Evolutionary conservation across 495 filamentous ascomycete genomes (phyloP), one percentile per base, ranked within the genome.

Genomic region (Talaromyces proteolyticus): DNA sequence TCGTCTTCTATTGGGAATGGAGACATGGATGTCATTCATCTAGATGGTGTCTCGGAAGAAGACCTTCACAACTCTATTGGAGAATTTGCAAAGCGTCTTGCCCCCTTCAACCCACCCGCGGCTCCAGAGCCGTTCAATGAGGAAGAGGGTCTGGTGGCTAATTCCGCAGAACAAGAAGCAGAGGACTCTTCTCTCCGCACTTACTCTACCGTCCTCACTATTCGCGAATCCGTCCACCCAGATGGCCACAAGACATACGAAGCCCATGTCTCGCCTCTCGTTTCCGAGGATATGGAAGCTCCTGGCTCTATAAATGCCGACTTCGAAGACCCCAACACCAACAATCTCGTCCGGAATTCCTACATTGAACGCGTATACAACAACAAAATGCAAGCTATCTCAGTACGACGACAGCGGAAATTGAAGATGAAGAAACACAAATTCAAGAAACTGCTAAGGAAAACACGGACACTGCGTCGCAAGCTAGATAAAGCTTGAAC

Each of bases 401-500:
- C 88, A 66, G 93, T 96, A 51, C 86, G 82, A 69, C 77, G 94
- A 68, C 86, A 90, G 54, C 77, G 90, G 60, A 89, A 88, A 70
- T 70, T 91, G 64, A 95, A 92, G 81, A 98, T 98, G 91, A 98
- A 98, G 88, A 98, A 97, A 78, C 91, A 97, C 75, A 98, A 98
- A 81, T 94, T 95, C 67, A 97, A 96, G 92, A 97, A 97, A 81
- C 76, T 99, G 53, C 88, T 95, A 87, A 85, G 80, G 75, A 78
- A 81, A 69, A 99, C 94, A 58, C 80, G 92, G 62, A 94, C 89
- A 62, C 61, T 89, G 75, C 84, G 94, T 65, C 82, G 91, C 59
- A 93, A 88, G 72, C 74, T 95, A 61, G 93, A 95, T 48, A 75
- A 70, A 57, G 64, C 67, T 38, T 78, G 20, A 49, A 39, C 29